Evolutionary conservation across 2,329 filamentous ascomycete species (phyloP).

Genomic region (Neocatenulostroma microsporum): DNA sequence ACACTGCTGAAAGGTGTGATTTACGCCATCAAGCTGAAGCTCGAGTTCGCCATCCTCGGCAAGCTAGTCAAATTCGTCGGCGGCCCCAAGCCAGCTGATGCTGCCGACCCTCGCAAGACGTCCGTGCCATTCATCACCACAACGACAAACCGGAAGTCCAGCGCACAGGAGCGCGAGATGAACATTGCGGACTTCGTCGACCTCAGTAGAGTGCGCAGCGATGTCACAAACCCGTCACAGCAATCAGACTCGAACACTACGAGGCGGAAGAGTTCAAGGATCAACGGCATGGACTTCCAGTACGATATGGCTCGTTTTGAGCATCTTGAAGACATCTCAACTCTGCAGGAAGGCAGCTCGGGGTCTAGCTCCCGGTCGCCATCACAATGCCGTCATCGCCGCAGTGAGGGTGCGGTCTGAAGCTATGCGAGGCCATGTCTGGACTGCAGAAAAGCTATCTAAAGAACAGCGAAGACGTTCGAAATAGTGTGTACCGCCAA

Average conservation of each 20-base stretch:
- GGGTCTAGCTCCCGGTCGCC: neutral
- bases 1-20: conserved; percentile 32
- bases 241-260: neutral
- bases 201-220: conserved; percentile 8
- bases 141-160: conserved; percentile 10
- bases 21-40: conserved; percentile 29
- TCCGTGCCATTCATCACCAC: conserved; percentile 16
- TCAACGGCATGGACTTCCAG: conserved; percentile 3
- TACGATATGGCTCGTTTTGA: conserved; percentile 13
- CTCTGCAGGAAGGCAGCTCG: conserved; percentile 4
- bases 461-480: too few species aligned
- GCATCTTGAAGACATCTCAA: conserved; percentile 12
- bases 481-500: too few species aligned
- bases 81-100: conserved; percentile 8
- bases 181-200: conserved; percentile 12
- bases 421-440: too few species aligned
- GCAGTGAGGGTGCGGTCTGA: too few species aligned
- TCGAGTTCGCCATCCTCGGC: conserved; percentile 27
- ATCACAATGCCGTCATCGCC: neutral
- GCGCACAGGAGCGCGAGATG: neutral
- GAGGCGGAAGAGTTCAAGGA: neutral
- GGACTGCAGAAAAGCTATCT: too few species aligned
- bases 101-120: conserved; percentile 10
- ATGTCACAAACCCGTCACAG: conserved; percentile 5
- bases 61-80: conserved; percentile 25